Base-by-base conservation (phyloP, 1,284 basidiomycete genomes). In the Caloboletus inedulis region DNA sequence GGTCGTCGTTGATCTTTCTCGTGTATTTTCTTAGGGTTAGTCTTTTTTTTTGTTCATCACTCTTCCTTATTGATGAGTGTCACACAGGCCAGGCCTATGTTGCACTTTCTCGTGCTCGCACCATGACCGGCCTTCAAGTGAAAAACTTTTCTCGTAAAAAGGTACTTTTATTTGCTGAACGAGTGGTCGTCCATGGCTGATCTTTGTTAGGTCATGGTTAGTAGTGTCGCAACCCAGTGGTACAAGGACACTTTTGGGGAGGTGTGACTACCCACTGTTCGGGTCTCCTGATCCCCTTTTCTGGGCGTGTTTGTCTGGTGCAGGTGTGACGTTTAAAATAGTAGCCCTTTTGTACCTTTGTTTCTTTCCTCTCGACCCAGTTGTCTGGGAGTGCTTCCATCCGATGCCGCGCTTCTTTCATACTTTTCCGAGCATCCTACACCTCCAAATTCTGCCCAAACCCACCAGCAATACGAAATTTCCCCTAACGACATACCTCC, bases 1-100 rank as follows among this genome's bases (percentile, higher is more conserved):
- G 7, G 82, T 89, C 39, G 83, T 79, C 62, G 75, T 87, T 16
- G 82, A 87, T 63, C 72, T 86, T 9, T 74, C 74, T 0, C 76
- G 72, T 39, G 80, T 84, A 12, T 88, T 91, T 62, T 4, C 14
- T 4, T 4, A 21, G 25, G 49, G 35, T 1, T 25, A 3, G 9
- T 14, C 6, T 21, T 10, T 7, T 29, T 40, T 23, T 12, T 12
- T 23, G 1, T 8, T 25, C 3, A 5, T 36, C 23, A 23, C 2
- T 7, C 12, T 12, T 37, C 12, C 31, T 19, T 14, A 14, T 21
- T 21, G 7, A 19, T 39, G 2, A 5, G 14, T 7, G 7, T 21
- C n/a, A 18, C n/a, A 18, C 5, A 41, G 40, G 40, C 9, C 40
- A 41, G 7, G 16, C 14, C 1, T 50, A 39, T 29, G 49, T 41